Evolutionary conservation across 768 basidiomycete genomes (phyloP).

Genomic region (Chalciporus sphaerocephalus): DNA sequence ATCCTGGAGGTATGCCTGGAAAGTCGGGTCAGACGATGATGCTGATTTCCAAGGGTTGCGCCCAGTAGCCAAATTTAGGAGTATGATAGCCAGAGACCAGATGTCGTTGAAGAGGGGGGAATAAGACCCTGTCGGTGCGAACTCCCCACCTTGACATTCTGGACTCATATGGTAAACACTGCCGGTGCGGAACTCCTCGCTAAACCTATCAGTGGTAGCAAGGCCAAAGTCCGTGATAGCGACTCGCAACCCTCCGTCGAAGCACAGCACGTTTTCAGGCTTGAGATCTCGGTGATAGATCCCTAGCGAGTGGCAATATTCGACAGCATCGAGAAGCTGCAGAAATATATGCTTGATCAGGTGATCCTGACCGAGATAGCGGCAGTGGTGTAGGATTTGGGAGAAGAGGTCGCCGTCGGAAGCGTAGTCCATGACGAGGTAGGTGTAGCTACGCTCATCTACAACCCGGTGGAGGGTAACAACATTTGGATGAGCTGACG

Average conservation of each 20-base stretch:
- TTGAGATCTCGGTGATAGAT: constrained; percentile 98
- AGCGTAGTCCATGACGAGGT: constrained; percentile 92
- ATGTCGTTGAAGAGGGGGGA: constrained; percentile 88
- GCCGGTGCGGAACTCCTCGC: constrained; percentile 90
- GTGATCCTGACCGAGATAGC: constrained; percentile 78
- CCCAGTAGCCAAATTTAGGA: constrained; percentile 91
- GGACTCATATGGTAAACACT: constrained; percentile 99
- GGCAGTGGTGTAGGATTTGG: constrained; percentile 71
- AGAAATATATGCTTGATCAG: constrained; percentile 89
- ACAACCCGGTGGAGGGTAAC: constrained; percentile 87
- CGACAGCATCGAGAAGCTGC: constrained; percentile 90
- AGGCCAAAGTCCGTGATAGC: constrained; percentile 95
- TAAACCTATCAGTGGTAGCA: constrained; percentile 80
- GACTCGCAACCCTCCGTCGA: constrained; percentile 68
- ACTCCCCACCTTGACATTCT: constrained; percentile 80
- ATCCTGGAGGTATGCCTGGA: constrained; percentile 79
- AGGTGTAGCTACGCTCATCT: constrained; percentile 76
- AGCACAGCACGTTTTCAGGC: constrained; percentile 92
- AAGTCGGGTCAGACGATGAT: constrained; percentile 76
- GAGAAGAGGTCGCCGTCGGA: constrained; percentile 88
- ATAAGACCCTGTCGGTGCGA: constrained; percentile 64
- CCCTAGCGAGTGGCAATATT: constrained; percentile 85
- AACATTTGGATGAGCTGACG: constrained; percentile 72
- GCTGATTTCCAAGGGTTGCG: constrained; percentile 97
- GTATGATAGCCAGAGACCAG: constrained; percentile 95